A percentile compares a stretch with the other conserved stretches of the same genome.
Conservation (phyloP, 495 filamentous ascomycete genomes). For the Lophium mytilinum region DNA sequence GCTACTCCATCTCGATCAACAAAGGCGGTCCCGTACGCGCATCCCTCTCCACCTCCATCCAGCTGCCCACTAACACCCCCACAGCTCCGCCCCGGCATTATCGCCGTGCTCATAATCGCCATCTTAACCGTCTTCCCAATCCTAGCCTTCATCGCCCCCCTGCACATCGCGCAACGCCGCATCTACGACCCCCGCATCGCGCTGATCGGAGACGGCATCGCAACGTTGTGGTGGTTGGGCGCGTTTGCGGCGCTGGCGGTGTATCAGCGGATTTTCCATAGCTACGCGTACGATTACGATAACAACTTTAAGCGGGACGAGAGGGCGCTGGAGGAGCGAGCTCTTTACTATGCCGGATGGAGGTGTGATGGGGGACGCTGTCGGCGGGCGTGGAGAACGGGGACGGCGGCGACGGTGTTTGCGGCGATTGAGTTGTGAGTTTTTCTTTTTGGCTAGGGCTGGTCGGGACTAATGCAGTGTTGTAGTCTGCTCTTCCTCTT, state of each 20-base stretch:
- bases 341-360: no score
- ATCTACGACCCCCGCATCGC: constrained; percentile 15
- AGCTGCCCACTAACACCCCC: constrained; percentile 1
- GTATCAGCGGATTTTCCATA: constrained; percentile 13
- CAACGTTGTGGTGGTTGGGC: constrained; percentile 13
- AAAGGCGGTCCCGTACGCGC: constrained; percentile 17
- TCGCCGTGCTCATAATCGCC: constrained; percentile 27
- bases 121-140: constrained; percentile 16
- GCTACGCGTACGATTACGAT: not conserved
- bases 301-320: not conserved
- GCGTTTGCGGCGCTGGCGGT: constrained; percentile 10
- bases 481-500: constrained; percentile 16
- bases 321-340: not conserved
- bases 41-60: not conserved
- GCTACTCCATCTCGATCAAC: constrained; percentile 11
- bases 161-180: constrained; percentile 10
- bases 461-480: not conserved
- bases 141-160: constrained; percentile 13
- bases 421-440: constrained; percentile 16
- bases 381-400: constrained; percentile 6
- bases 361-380: not conserved
- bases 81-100: constrained; percentile 31
- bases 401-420: constrained; percentile 14
- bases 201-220: constrained; percentile 13
- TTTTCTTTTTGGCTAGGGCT: not conserved